These are phyloP conservation scores for Kurtzmaniella quercitrusa DNA, from an alignment of 1,139 yeast genomes.

Conservation along the genomic window DNA sequence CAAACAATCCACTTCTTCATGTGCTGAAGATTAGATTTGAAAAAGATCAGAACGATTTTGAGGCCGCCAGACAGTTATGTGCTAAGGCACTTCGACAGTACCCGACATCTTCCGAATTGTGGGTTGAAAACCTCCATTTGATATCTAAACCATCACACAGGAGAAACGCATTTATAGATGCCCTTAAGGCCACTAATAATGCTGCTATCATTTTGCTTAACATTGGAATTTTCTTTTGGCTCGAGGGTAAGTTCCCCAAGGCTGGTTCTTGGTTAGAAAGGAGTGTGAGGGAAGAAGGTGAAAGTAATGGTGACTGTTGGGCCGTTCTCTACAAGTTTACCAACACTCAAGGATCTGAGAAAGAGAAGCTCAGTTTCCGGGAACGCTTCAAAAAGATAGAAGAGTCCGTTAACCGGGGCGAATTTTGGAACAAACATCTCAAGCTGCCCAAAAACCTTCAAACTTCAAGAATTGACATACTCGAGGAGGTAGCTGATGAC, in stretches of 20 bases:
- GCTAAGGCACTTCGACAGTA: slow-evolving; percentile 58
- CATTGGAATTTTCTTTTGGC: slow-evolving; percentile 70
- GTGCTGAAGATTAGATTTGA: slow-evolving; percentile 60
- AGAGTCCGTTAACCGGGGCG: slow-evolving; percentile 58
- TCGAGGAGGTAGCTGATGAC: neutral
- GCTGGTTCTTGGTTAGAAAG: slow-evolving; percentile 77
- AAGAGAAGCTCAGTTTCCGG: slow-evolving; percentile 24
- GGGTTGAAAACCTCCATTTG: slow-evolving; percentile 57
- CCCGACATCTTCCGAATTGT: slow-evolving; percentile 57
- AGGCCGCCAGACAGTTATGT: slow-evolving; percentile 54
- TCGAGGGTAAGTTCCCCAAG: slow-evolving; percentile 58
- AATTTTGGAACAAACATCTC: slow-evolving; percentile 47
- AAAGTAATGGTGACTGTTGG: slow-evolving; percentile 78
- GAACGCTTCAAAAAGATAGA: slow-evolving; percentile 9
- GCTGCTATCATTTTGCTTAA: slow-evolving; percentile 54
- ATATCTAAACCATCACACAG: slow-evolving; percentile 53
- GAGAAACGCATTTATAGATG: slow-evolving; percentile 66
- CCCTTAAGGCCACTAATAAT: slow-evolving; percentile 64
- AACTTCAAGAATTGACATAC: neutral
- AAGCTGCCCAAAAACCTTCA: slow-evolving; percentile 40
- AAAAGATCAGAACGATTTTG: slow-evolving; percentile 38
- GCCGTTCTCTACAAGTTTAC: slow-evolving; percentile 55
- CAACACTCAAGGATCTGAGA: slow-evolving; percentile 19
- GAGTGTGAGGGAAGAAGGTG: slow-evolving; percentile 37
- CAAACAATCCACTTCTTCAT: slow-evolving; percentile 52